phyloP scores from a whole-genome alignment of 805 yeast genomes.

The Candida alai region DNA sequence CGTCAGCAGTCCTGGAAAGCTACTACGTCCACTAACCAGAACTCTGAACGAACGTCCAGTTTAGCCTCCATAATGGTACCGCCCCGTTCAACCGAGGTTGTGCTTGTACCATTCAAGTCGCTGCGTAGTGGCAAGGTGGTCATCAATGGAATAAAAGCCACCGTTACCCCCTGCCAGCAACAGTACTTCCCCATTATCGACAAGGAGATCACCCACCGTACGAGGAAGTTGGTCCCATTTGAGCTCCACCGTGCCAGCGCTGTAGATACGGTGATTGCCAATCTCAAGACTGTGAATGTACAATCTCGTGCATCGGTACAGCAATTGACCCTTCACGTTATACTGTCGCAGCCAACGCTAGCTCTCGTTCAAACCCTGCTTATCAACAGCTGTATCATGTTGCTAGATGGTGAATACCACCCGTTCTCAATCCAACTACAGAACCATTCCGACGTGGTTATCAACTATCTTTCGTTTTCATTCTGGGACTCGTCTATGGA shows the following conservation, averaged over 20 bases:
- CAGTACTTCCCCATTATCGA: slow-evolving; percentile 43
- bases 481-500: slow-evolving; percentile 73
- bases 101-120: slow-evolving; percentile 48
- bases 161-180: slow-evolving; percentile 46
- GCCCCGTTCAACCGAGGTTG: slow-evolving; percentile 25
- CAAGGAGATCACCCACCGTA: slow-evolving; percentile 1
- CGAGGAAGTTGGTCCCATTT: not conserved
- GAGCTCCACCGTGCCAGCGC: not conserved
- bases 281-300: slow-evolving; percentile 22
- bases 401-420: slow-evolving; percentile 72
- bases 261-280: slow-evolving; percentile 15
- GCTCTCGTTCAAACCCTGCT: slow-evolving; percentile 49
- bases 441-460: slow-evolving; percentile 55
- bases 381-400: slow-evolving; percentile 65
- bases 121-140: slow-evolving; percentile 43
- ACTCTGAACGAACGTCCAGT: no score
- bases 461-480: slow-evolving; percentile 56
- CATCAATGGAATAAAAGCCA: slow-evolving; percentile 49
- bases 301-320: slow-evolving; percentile 16
- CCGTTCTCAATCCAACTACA: slow-evolving; percentile 47
- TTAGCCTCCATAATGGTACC: slow-evolving; percentile 23
- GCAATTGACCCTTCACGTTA: slow-evolving; percentile 26
- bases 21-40: no score
- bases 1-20: no score
- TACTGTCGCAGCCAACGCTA: slow-evolving; percentile 58